Percentiles rank a stretch among this genome's conserved stretches.
Conservation (phyloP, 2,329 filamentous ascomycete species). For the Ceratocystis harringtonii region DNA sequence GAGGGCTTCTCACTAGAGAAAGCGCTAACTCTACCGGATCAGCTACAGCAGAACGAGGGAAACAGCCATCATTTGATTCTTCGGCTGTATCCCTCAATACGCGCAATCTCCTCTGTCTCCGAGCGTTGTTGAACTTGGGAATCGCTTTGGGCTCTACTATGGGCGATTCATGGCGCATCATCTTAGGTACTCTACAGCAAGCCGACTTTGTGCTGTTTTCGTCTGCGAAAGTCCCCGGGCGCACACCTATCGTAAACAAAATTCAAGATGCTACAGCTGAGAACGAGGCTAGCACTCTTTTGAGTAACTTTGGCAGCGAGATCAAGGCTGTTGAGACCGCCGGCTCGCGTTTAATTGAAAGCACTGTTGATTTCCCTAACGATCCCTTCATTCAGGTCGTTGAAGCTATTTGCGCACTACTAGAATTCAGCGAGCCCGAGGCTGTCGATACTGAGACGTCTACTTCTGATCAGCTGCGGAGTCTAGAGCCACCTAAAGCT, state of each 20-base stretch:
- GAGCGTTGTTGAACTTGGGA: constrained; percentile 84
- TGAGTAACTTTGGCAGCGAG: constrained; percentile 60
- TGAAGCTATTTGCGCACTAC: constrained; percentile 55
- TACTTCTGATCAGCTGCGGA: constrained; percentile 12
- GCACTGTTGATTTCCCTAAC: constrained; percentile 80
- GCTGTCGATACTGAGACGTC: constrained; percentile 3
- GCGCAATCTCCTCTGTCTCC: constrained; percentile 74
- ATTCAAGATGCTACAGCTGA: constrained; percentile 35
- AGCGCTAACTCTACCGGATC: constrained; percentile 47
- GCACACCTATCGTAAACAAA: constrained; percentile 32
- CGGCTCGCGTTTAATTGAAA: constrained; percentile 74
- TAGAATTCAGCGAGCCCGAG: constrained; percentile 29
- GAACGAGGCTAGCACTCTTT: constrained; percentile 35
- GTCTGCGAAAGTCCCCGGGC: constrained; percentile 39
- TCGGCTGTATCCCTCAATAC: constrained; percentile 53
- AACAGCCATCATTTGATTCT: constrained; percentile 44
- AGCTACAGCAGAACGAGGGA: constrained; percentile 40
- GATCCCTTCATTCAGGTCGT: constrained; percentile 66
- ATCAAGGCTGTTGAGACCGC: constrained; percentile 81
- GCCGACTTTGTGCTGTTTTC: constrained; percentile 74
- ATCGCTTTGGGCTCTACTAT: constrained; percentile 87
- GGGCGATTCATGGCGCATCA: constrained; percentile 71
- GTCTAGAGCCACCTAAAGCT: constrained; percentile 7
- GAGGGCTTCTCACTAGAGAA: constrained; percentile 59
- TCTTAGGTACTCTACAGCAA: constrained; percentile 83